Evolutionary conservation across 345 rosid species (phyloP), one percentile per base, ranked within the genome.

Genomic region (Lepidium aucheri): DNA sequence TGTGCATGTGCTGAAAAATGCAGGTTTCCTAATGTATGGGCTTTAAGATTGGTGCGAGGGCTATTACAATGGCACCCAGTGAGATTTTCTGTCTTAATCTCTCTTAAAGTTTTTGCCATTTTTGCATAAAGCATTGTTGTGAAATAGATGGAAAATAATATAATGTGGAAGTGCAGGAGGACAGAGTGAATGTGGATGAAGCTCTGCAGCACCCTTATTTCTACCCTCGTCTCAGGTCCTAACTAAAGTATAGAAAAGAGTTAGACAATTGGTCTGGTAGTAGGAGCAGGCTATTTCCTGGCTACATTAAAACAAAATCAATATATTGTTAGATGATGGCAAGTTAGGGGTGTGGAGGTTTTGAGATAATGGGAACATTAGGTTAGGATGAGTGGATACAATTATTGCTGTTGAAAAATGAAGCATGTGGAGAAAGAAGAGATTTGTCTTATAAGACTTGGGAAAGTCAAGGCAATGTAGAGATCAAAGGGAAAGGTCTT

Each of bases 181-280:
- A 86, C 60, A 84, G 95, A 41, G 8, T 86, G 58, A 84, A 67
- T 33, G 77, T 88, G 38, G 88, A 85, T 55, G 85, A 86, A 65
- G 97, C 97, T 74, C 64, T 91, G 80, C 81, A 26, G 65, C 95
- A 91, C 80, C 91, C 91, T 68, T 91, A 88, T 83, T 88, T 91
- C 77, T 86, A 82, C 52, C 77, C 81, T 74, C 82, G 77, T 46
- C 72, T 68, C 42, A 38, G 26, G 34, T 51, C 54, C 36, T 45
- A 53, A 24, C 26, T 24, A 24, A 24, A 60, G 16, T 20, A 26
- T 49, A 69, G 15, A 47, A 43, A 68, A 38, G 14, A 70, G 67
- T 15, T 46, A 45, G 61, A 24, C 45, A 34, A 22, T 7, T 32
- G 9, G 28, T 53, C n/a, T 51, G 26, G 12, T 50, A 10, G 24